phyloP scores from a whole-genome alignment of 2,329 filamentous ascomycete genomes.

The Ustilaginoidea virens region DNA sequence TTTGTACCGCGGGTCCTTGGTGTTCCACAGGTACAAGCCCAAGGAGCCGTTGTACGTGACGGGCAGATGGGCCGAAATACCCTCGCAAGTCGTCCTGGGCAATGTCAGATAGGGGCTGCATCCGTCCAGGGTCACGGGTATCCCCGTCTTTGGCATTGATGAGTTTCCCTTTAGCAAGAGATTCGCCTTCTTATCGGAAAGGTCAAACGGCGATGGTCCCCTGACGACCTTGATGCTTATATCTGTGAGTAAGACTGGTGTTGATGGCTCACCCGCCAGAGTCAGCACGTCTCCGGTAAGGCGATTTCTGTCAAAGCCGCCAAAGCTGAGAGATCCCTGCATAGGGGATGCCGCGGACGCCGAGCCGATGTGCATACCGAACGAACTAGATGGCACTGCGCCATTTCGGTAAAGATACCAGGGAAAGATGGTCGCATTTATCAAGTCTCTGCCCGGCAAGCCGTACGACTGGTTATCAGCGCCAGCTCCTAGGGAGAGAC shows the following conservation, averaged over 20 bases:
- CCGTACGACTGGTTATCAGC: constrained; percentile 11
- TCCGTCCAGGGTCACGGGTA: not conserved
- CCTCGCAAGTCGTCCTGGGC: constrained; percentile 23
- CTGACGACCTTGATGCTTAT: constrained; percentile 22
- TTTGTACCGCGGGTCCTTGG: constrained; percentile 15
- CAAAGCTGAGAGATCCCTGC: constrained; percentile 21
- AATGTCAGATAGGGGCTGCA: constrained; percentile 9
- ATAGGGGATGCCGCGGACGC: constrained; percentile 6
- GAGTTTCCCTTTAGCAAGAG: constrained; percentile 14
- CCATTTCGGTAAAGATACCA: constrained; percentile 12
- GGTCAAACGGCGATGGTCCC: constrained; percentile 23
- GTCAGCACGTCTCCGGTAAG: constrained; percentile 17
- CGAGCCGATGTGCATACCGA: constrained; percentile 26
- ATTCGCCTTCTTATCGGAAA: constrained; percentile 11
- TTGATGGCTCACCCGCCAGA: constrained; percentile 3
- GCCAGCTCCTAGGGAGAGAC: constrained; percentile 14
- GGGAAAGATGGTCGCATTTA: constrained; percentile 11
- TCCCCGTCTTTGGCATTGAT: not conserved
- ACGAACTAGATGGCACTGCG: constrained; percentile 22
- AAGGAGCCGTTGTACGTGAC: constrained; percentile 19
- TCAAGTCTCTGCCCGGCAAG: not conserved
- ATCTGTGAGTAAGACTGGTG: constrained; percentile 18
- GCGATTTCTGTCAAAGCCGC: constrained; percentile 26
- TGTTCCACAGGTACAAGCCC: constrained; percentile 27
- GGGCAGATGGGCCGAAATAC: constrained; percentile 20